These are phyloP conservation scores for Alternaria consortialis DNA, from an alignment of 2,329 filamentous ascomycete species.

Conservation along the genomic window DNA sequence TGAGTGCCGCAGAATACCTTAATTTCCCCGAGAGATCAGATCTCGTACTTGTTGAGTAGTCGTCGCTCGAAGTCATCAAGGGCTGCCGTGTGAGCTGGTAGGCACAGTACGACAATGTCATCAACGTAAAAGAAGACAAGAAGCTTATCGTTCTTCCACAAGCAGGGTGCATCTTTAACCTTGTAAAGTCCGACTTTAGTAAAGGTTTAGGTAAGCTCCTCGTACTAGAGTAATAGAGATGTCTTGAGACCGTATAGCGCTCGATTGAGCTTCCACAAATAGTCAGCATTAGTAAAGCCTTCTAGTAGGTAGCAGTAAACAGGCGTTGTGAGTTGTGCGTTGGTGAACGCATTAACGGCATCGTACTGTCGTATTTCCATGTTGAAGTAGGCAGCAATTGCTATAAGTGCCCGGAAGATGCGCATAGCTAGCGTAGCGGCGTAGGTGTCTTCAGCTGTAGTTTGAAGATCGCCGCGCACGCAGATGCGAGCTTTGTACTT, in stretches of 20 bases:
- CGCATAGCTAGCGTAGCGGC: slow-evolving; percentile 30
- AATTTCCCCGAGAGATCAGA: slow-evolving; percentile 3
- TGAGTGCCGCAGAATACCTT: slow-evolving; percentile 4
- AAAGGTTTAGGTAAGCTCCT: slow-evolving; percentile 2
- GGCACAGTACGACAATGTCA: slow-evolving; percentile 1
- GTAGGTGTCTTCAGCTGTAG: slow-evolving; percentile 20
- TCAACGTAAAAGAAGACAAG: slow-evolving; percentile 5
- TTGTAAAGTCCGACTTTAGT: not conserved
- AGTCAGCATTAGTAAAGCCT: not conserved
- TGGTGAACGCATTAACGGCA: not conserved
- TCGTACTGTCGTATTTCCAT: slow-evolving; percentile 13
- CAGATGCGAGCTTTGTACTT: slow-evolving; percentile 25
- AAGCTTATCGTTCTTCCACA: slow-evolving; percentile 1
- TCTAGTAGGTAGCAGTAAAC: not conserved
- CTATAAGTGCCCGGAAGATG: slow-evolving; percentile 29
- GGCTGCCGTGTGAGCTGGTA: not conserved
- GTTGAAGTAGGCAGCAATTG: slow-evolving; percentile 30
- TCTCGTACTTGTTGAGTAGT: slow-evolving; percentile 4
- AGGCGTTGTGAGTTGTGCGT: too few relatives aligned
- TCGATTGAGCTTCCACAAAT: not conserved
- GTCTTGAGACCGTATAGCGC: not conserved
- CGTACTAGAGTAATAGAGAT: slow-evolving; percentile 8
- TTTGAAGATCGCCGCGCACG: slow-evolving; percentile 24
- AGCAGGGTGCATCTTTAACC: not conserved
- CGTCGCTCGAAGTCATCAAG: slow-evolving; percentile 5